These are phyloP conservation scores for Plasmodium fragile DNA, from an alignment of 169 alveolate genomes.

Conservation along the genomic window DNA sequence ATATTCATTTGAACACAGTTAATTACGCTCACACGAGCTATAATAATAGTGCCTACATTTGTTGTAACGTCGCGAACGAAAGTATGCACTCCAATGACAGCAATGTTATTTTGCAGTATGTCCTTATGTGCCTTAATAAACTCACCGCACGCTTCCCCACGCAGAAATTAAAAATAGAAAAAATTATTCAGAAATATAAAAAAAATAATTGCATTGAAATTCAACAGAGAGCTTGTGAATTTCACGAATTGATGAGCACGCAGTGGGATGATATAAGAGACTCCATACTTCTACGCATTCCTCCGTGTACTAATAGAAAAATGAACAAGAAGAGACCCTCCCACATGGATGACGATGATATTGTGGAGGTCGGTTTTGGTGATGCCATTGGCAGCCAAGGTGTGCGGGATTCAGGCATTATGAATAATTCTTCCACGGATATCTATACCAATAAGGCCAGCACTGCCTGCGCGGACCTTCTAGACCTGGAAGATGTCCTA, in stretches of 20 bases:
- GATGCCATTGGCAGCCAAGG: not conserved
- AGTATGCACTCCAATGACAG: slow-evolving; percentile 43
- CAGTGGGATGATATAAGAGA: slow-evolving; percentile 75
- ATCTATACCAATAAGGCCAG: not conserved
- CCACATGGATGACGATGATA: slow-evolving; percentile 12
- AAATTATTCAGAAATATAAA: slow-evolving; percentile 78
- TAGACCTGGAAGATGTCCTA: slow-evolving; percentile 69
- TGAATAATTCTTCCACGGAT: not conserved
- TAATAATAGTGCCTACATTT: slow-evolving; percentile 46
- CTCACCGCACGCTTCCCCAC: slow-evolving; percentile 79
- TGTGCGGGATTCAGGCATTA: not conserved
- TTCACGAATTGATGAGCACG: slow-evolving; percentile 72
- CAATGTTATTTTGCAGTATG: slow-evolving; percentile 79
- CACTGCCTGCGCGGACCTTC: slow-evolving; percentile 20
- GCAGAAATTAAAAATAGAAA: slow-evolving; percentile 72
- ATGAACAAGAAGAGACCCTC: slow-evolving; percentile 11
- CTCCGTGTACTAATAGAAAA: slow-evolving; percentile 39
- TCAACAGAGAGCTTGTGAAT: slow-evolving; percentile 88
- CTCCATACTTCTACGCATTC: slow-evolving; percentile 41
- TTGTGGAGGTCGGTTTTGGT: not conserved
- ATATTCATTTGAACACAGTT: slow-evolving; percentile 3
- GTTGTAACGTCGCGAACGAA: slow-evolving; percentile 74
- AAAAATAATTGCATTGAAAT: slow-evolving; percentile 81
- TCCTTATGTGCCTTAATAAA: slow-evolving; percentile 83
- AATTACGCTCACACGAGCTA: slow-evolving; percentile 3